Conservation (phyloP, 345 rosid genomes). For the Eucalyptus regnans region DNA sequence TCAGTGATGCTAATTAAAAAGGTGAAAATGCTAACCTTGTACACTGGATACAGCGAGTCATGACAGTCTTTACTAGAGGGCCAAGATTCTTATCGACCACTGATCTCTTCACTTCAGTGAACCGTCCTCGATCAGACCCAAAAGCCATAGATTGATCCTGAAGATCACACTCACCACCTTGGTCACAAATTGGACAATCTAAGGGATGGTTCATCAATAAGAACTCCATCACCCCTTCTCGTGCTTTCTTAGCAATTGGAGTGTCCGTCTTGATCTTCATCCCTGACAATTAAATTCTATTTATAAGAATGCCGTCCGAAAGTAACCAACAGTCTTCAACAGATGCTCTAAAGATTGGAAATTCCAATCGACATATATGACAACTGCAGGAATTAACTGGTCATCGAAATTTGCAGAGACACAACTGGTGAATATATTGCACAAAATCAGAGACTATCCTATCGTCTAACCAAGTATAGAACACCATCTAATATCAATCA, state of each 20-base stretch:
- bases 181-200: conserved; percentile 98
- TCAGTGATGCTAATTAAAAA: neutral
- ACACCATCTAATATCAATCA: neutral
- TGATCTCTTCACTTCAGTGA: conserved; percentile 93
- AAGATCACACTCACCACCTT: conserved; percentile 99
- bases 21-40: conserved; percentile 46
- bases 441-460: neutral
- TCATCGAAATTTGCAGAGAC: neutral
- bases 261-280: conserved; percentile 99
- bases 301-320: neutral
- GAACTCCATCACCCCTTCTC: conserved; percentile 99
- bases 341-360: neutral
- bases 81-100: conserved; percentile 99
- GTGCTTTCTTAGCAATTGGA: conserved; percentile 89
- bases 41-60: conserved; percentile 99
- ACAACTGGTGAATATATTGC: neutral
- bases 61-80: conserved; percentile 97
- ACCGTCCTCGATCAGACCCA: conserved; percentile 96
- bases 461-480: neutral
- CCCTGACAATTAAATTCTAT: conserved; percentile 25
- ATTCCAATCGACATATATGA: neutral
- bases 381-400: neutral
- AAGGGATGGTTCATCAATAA: conserved; percentile 95
- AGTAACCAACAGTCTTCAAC: neutral
- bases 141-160: conserved; percentile 99